Evolutionary conservation across 345 rosid genomes (phyloP).

Genomic region (Linum usitatissimum): DNA sequence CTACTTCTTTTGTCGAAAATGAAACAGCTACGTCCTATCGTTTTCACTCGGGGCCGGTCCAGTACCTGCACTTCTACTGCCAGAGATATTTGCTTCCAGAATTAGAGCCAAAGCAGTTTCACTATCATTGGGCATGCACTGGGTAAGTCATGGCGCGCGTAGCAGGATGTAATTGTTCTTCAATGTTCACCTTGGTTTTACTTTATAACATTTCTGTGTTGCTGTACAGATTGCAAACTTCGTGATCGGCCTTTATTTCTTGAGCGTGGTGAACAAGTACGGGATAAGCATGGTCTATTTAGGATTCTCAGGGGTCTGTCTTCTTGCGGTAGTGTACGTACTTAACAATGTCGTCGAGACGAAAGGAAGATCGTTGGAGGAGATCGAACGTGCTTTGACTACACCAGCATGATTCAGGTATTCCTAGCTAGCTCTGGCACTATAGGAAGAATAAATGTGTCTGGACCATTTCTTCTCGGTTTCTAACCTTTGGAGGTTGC

Average conservation of each 20-base stretch:
- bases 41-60: slow-evolving; percentile 99
- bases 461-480: neutral
- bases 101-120: slow-evolving; percentile 97
- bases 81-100: slow-evolving; percentile 93
- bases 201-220: neutral
- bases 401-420: slow-evolving; percentile 23
- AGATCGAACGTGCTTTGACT: slow-evolving; percentile 78
- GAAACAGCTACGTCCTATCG: slow-evolving; percentile 72
- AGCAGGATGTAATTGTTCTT: neutral
- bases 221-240: slow-evolving; percentile 73
- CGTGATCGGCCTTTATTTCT: slow-evolving; percentile 80
- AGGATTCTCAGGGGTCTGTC: slow-evolving; percentile 68
- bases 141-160: slow-evolving; percentile 42
- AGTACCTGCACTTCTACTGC: slow-evolving; percentile 95
- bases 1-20: slow-evolving; percentile 9
- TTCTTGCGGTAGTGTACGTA: slow-evolving; percentile 78
- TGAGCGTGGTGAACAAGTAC: slow-evolving; percentile 76
- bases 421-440: neutral
- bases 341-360: slow-evolving; percentile 78
- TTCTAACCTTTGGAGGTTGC: neutral
- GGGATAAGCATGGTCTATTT: slow-evolving; percentile 90
- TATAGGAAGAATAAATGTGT: neutral
- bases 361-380: slow-evolving; percentile 90
- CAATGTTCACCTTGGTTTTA: too few relatives aligned
- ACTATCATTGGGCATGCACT: slow-evolving; percentile 88